A percentile compares a stretch with the other conserved stretches of the same genome.
Evolutionary conservation across 2,329 filamentous ascomycete genomes (phyloP).

Genomic region (Aspergillus fischeri): DNA sequence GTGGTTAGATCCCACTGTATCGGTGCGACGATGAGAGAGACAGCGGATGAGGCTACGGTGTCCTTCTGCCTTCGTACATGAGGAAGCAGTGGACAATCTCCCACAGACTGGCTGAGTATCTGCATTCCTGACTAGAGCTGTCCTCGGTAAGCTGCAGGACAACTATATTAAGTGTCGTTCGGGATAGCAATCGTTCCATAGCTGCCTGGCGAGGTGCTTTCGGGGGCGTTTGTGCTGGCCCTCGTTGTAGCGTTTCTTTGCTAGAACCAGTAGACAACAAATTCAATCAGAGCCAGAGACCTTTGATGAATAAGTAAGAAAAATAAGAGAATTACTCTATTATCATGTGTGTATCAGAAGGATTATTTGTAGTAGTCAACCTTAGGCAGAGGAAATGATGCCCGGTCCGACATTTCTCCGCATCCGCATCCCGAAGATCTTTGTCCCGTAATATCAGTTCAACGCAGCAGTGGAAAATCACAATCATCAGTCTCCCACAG

Average conservation of each 20-base stretch:
- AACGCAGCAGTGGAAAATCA: constrained; percentile 1
- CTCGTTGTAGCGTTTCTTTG: neutral
- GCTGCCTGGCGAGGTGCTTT: neutral
- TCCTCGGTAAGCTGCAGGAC: neutral
- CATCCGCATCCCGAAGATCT: constrained; percentile 19
- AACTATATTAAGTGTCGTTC: neutral
- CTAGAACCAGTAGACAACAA: neutral
- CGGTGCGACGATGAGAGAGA: neutral
- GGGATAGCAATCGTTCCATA: neutral
- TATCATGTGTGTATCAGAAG: neutral
- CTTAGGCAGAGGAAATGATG: neutral
- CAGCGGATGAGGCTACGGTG: neutral
- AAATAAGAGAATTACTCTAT: neutral
- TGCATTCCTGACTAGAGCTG: neutral
- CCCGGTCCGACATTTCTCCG: constrained; percentile 21
- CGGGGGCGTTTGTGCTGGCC: neutral
- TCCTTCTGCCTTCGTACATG: neutral
- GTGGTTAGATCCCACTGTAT: neutral
- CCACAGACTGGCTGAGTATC: neutral
- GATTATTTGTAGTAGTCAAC: neutral
- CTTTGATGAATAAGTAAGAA: neutral
- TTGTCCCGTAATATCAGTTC: constrained; percentile 8
- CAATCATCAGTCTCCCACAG: constrained; percentile 11
- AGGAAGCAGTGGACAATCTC: neutral
- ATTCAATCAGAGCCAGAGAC: neutral